Conservation (phyloP, 1,284 basidiomycete genomes). For the Fomes fomentarius region DNA sequence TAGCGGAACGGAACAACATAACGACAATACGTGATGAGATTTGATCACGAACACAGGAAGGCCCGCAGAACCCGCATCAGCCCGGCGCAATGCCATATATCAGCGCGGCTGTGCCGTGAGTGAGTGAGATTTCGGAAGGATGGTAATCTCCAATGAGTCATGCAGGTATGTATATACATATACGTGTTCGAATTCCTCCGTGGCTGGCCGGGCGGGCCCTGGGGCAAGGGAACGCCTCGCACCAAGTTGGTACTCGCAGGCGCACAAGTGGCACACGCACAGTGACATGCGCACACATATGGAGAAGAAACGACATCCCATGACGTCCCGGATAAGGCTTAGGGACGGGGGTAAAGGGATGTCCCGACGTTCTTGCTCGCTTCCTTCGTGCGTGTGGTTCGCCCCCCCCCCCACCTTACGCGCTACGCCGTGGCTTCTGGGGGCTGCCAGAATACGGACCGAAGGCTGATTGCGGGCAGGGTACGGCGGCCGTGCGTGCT, state of each 20-base stretch:
- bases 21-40: not conserved
- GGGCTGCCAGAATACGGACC: too few relatives aligned
- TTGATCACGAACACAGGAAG: not conserved
- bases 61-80: not conserved
- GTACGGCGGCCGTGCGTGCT: too few relatives aligned
- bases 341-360: constrained; percentile 1
- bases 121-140: not conserved
- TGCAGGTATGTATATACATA: too few relatives aligned
- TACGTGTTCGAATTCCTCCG: not conserved
- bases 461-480: too few relatives aligned
- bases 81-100: not conserved
- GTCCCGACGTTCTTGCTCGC: constrained; percentile 10
- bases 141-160: not conserved
- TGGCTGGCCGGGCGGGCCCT: not conserved
- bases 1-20: too few relatives aligned
- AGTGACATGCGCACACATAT: too few relatives aligned
- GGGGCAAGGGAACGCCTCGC: not conserved
- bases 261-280: too few relatives aligned
- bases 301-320: too few relatives aligned
- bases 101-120: not conserved
- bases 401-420: too few relatives aligned
- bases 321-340: too few relatives aligned
- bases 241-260: not conserved
- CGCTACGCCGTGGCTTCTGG: too few relatives aligned
- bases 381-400: not conserved